Percentiles rank a stretch among this genome's conserved stretches.
phyloP scores from a whole-genome alignment of 2,329 filamentous ascomycete genomes.

The Capronia coronata region DNA sequence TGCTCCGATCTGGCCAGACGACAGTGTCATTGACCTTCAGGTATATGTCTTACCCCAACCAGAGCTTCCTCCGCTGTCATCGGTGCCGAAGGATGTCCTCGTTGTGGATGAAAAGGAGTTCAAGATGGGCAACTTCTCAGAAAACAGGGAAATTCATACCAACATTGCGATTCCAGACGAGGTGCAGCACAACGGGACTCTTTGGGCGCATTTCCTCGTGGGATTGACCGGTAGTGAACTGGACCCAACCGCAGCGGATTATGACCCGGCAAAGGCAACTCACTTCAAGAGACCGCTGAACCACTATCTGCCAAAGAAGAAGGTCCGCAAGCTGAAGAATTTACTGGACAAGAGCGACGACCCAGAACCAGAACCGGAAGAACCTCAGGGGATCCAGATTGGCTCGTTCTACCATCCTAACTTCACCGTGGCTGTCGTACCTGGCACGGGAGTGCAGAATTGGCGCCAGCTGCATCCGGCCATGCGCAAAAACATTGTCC shows the following conservation, averaged over 20 bases:
- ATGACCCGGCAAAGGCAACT: constrained; percentile 69
- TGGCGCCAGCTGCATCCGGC: constrained; percentile 65
- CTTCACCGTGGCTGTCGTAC: constrained; percentile 79
- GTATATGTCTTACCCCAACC: constrained; percentile 77
- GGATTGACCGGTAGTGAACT: constrained; percentile 67
- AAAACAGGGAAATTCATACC: constrained; percentile 69
- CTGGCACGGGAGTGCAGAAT: constrained; percentile 64
- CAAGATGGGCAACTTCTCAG: constrained; percentile 68
- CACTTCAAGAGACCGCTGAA: constrained; percentile 81
- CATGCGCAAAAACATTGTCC: constrained; percentile 66
- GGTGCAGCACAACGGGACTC: constrained; percentile 85
- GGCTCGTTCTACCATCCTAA: constrained; percentile 93
- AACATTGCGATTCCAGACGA: constrained; percentile 68
- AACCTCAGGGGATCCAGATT: constrained; percentile 60
- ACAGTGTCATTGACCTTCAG: constrained; percentile 72
- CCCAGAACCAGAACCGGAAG: constrained; percentile 43
- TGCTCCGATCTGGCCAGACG: constrained; percentile 79
- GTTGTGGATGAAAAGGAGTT: constrained; percentile 78
- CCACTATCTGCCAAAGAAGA: constrained; percentile 87
- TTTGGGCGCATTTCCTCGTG: constrained; percentile 92
- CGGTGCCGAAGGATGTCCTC: constrained; percentile 59
- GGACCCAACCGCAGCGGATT: constrained; percentile 66
- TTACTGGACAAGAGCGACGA: constrained; percentile 54
- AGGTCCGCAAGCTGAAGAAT: constrained; percentile 78
- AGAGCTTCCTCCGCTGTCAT: constrained; percentile 60